Evolutionary conservation across 2,329 filamentous ascomycete species (phyloP).

Genomic region (Arthroderma sp.): DNA sequence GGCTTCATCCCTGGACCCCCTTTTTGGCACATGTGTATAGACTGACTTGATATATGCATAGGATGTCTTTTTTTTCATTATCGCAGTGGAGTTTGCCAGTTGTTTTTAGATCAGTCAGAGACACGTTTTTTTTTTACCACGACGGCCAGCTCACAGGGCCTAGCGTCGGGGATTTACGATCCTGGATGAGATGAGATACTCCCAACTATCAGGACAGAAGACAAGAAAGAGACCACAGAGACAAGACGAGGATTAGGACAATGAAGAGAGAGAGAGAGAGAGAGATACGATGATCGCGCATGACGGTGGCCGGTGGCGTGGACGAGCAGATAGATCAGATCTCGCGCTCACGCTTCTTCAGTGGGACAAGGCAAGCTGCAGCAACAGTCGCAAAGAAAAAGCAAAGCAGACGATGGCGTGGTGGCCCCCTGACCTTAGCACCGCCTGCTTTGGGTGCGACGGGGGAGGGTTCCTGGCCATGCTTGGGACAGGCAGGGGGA

Average conservation of each 20-base stretch:
- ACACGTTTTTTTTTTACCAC: neutral
- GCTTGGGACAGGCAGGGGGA: neutral
- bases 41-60: neutral
- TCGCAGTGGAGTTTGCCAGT: neutral
- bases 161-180: constrained; percentile 5
- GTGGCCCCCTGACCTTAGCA: constrained; percentile 1
- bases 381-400: constrained; percentile 1
- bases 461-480: constrained; percentile 2
- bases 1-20: neutral
- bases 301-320: constrained; percentile 2
- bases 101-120: constrained; percentile 1
- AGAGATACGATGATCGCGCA: neutral
- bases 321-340: constrained; percentile 4
- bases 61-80: neutral
- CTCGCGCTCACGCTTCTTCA: constrained; percentile 2
- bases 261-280: neutral
- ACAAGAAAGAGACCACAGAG: neutral
- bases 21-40: constrained; percentile 1
- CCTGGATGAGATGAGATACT: neutral
- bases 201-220: too few species aligned
- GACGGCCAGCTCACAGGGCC: neutral
- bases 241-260: neutral
- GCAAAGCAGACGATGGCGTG: neutral
- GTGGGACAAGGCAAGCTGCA: constrained; percentile 3
- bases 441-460: neutral